Percentiles rank a stretch among this genome's conserved stretches.
These are phyloP conservation scores for Scutellaria galericulata DNA, from an alignment of 257 asterid genomes.

Conservation along the genomic window DNA sequence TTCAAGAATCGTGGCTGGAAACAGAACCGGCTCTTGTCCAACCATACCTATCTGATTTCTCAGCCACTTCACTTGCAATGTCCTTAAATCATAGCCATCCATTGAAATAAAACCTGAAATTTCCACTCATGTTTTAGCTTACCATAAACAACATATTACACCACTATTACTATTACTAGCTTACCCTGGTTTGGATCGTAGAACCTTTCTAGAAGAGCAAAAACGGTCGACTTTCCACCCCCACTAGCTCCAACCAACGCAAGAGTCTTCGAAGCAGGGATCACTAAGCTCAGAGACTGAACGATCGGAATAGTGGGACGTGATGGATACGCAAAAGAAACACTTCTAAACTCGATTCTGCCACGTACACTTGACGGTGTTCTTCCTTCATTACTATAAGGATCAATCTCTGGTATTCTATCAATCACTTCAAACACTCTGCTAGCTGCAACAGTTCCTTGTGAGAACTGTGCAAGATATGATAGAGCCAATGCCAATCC, in stretches of 20 bases:
- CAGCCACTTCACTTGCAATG: constrained; percentile 88
- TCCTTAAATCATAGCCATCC: constrained; percentile 78
- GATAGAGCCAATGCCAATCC: constrained; percentile 81
- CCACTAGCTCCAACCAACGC: constrained; percentile 85
- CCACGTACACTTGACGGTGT: constrained; percentile 60
- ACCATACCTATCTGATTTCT: constrained; percentile 88
- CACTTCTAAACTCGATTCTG: constrained; percentile 62
- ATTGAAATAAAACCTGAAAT: constrained; percentile 57
- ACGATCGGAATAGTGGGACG: constrained; percentile 71
- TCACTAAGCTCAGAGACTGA: constrained; percentile 58
- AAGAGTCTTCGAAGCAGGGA: constrained; percentile 66
- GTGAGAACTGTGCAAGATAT: constrained; percentile 84
- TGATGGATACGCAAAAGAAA: constrained; percentile 74
- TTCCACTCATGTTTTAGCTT: constrained; percentile 17
- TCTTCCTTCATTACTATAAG: constrained; percentile 66
- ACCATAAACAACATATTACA: not conserved
- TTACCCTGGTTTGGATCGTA: constrained; percentile 76
- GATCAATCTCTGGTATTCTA: constrained; percentile 71
- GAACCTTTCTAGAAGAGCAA: constrained; percentile 80
- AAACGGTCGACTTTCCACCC: constrained; percentile 83
- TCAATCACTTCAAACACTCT: constrained; percentile 74
- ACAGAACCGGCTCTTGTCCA: constrained; percentile 86
- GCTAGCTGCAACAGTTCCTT: constrained; percentile 85
- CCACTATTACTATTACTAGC: not conserved
- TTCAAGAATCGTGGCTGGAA: constrained; percentile 73